Evolutionary conservation across 164 flowering plant genomes (phyloP).

Genomic region (Magnolia sinica): DNA sequence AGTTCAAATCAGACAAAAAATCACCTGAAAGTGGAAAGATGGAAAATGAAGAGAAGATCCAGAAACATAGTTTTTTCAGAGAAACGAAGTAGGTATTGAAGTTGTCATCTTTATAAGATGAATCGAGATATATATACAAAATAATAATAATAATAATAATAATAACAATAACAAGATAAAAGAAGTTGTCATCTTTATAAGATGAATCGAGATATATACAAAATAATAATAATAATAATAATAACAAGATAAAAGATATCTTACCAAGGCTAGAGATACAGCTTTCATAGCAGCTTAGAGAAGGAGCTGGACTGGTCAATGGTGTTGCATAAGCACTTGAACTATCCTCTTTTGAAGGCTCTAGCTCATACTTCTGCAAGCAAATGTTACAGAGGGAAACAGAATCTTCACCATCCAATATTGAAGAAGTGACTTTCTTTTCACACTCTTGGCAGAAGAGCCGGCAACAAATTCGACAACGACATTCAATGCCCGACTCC

Average conservation of each 20-base stretch:
- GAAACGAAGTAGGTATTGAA: too few species aligned
- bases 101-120: too few species aligned
- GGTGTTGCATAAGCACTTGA: conserved; percentile 29
- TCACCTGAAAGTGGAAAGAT: conserved; percentile 51
- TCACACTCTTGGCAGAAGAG: conserved; percentile 2
- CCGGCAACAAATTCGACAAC: not conserved
- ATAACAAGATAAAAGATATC: not conserved
- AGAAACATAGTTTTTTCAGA: not conserved
- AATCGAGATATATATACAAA: too few species aligned
- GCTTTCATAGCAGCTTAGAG: conserved; percentile 52
- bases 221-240: too few species aligned
- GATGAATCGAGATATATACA: too few species aligned
- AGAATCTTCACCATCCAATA: conserved; percentile 19
- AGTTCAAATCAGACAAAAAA: conserved; percentile 44
- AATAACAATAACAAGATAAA: not conserved
- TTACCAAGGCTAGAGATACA: conserved; percentile 58
- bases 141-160: too few species aligned
- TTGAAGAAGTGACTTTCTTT: conserved; percentile 11
- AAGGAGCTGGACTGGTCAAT: conserved; percentile 45
- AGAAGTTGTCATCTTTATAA: too few species aligned
- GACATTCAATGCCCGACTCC: conserved; percentile 11
- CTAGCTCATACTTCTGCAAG: conserved; percentile 30
- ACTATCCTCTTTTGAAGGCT: conserved; percentile 19
- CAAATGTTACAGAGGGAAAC: conserved; percentile 32
- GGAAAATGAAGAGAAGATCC: conserved; percentile 6